Base-by-base conservation (phyloP, 306 rosid species). In the Gillenia trifoliata region DNA sequence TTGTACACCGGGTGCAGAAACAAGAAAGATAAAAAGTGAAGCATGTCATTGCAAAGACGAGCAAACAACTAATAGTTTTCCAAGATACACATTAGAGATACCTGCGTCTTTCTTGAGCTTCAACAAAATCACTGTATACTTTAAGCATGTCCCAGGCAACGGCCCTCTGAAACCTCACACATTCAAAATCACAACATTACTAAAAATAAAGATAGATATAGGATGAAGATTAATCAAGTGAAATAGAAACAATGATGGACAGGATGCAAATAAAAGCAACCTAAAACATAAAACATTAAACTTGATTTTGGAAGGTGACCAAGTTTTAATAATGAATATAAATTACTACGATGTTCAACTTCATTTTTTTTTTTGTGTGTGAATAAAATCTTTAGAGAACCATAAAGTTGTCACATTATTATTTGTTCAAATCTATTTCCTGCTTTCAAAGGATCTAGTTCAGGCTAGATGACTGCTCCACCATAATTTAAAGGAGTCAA, bases 101-200 rank as follows among this genome's bases (percentile, higher is more conserved):
- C 99, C 99, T 91, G 81, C 89, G 96, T 75, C 91, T 90, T 85
- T 92, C 97, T 77, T 90, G 89, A 76, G 96, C 85, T 72, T 92
- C 97, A 78, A 94, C 72, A 69, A 91, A 92, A 77, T 67, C 81
- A 75, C 90, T 74, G 72, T 94, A 94, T 74, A 94, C 82, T 82
- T 72, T 92, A 72, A 86, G 88, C 99, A 94, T 94, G 90, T 94
- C 97, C 99, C 97, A 92, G 56, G 99, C 93, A 85, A 86, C 89
- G 76, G 95, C 91, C 73, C 85, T 90, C 99, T 94, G 88, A 75
- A 71, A 74, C 68, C 62, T 66, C 75, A 66, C 70, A 76, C 12
- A 75, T 61, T 23, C 61, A 79, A 55, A 25, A 55, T 25, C 36
- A 36, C 20, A 41, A 62, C 16, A 65, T 55, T 25, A 75, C 3